A percentile compares a stretch with the other conserved stretches of the same genome.
phyloP scores from a whole-genome alignment of 768 basidiomycete species.

The Tricholoma furcatifolium region DNA sequence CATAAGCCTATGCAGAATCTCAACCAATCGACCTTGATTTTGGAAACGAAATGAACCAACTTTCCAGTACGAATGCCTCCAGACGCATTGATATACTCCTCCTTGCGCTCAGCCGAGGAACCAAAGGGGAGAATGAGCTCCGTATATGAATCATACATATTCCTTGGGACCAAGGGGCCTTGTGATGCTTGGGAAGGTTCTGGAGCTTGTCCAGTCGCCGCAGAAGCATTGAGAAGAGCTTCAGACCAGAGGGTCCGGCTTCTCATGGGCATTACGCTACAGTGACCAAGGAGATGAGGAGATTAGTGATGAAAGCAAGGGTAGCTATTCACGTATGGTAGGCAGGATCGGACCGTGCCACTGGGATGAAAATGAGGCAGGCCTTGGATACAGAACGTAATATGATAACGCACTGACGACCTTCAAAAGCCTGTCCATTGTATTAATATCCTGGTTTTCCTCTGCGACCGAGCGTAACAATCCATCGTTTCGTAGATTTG shows the following conservation, averaged over 20 bases:
- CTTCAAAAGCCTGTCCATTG: slow-evolving; percentile 56
- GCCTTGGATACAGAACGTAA: background rate
- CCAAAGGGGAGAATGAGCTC: slow-evolving; percentile 65
- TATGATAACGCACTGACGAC: slow-evolving; percentile 49
- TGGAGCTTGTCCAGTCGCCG: slow-evolving; percentile 13
- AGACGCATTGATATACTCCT: slow-evolving; percentile 68
- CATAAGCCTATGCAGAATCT: slow-evolving; percentile 49
- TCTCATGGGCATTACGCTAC: slow-evolving; percentile 57
- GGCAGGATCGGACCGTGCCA: slow-evolving; percentile 50
- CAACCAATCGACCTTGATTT: background rate
- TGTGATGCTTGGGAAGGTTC: slow-evolving; percentile 14
- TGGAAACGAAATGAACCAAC: slow-evolving; percentile 23
- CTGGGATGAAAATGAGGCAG: slow-evolving; percentile 27
- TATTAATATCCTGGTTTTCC: slow-evolving; percentile 58
- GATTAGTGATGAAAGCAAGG: background rate
- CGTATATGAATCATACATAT: slow-evolving; percentile 73
- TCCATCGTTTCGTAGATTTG: slow-evolving; percentile 6
- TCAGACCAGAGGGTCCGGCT: slow-evolving; percentile 58
- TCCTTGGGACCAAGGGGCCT: slow-evolving; percentile 39
- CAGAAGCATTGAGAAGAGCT: slow-evolving; percentile 43
- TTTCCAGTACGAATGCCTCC: slow-evolving; percentile 73
- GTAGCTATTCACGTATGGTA: slow-evolving; percentile 43
- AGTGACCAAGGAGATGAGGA: background rate
- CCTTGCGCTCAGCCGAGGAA: slow-evolving; percentile 55
- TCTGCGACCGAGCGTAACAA: slow-evolving; percentile 32